Evolutionary conservation across 2,329 filamentous ascomycete species (phyloP).

Genomic region (Botrytis tulipae): DNA sequence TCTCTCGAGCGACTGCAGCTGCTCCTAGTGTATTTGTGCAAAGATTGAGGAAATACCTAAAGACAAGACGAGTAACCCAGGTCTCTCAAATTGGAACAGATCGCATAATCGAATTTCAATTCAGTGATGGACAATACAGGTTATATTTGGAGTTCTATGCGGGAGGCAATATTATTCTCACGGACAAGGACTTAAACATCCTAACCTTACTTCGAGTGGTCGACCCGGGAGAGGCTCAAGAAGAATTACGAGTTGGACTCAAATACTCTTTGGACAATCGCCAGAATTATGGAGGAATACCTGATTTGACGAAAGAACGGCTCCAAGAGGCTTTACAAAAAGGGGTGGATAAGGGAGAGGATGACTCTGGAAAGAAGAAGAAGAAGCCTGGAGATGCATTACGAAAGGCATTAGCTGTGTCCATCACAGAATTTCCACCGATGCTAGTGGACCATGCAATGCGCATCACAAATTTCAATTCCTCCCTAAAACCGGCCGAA

Average conservation of each 20-base stretch:
- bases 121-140: constrained; percentile 85
- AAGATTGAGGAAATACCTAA: constrained; percentile 81
- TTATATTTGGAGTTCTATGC: constrained; percentile 96
- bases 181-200: constrained; percentile 80
- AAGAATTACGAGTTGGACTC: constrained; percentile 73
- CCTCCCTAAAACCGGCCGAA: constrained; percentile 62
- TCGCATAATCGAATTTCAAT: constrained; percentile 85
- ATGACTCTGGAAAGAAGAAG: constrained; percentile 61
- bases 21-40: constrained; percentile 83
- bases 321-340: constrained; percentile 67
- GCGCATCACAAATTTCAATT: constrained; percentile 66
- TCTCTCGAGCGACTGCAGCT: constrained; percentile 80
- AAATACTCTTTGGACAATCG: constrained; percentile 78
- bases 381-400: constrained; percentile 73
- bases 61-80: constrained; percentile 78
- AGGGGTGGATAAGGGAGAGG: constrained; percentile 58
- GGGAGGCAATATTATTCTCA: constrained; percentile 90
- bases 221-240: constrained; percentile 76
- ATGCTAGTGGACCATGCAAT: constrained; percentile 85
- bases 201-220: constrained; percentile 79
- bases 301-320: constrained; percentile 70
- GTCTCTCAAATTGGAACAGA: constrained; percentile 89
- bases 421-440: constrained; percentile 86
- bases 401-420: constrained; percentile 75
- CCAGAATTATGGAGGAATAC: constrained; percentile 78